Percentiles rank a stretch among this genome's conserved stretches.
phyloP scores from a whole-genome alignment of 306 rosid species.

The Dryas octopetala region DNA sequence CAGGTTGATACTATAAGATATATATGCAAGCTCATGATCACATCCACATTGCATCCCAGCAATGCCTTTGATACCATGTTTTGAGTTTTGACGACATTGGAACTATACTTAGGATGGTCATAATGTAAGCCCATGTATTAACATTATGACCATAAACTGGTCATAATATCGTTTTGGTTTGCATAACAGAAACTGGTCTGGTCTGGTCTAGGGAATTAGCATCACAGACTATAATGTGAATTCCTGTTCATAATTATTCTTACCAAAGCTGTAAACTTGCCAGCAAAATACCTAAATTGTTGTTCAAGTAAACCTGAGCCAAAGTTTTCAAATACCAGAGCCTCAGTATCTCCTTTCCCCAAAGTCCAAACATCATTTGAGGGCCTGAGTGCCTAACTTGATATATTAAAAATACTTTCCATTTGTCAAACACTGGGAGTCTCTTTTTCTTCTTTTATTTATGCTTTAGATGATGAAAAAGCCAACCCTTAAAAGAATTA shows the following conservation, averaged over 20 bases:
- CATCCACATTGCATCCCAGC: no score
- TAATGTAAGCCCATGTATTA: no score
- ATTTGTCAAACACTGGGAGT: constrained; percentile 15
- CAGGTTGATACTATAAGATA: no score
- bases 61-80: no score
- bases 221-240: background rate
- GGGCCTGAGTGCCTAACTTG: constrained; percentile 8
- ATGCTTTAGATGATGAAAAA: constrained; percentile 36
- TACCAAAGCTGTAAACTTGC: constrained; percentile 27
- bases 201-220: background rate
- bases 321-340: constrained; percentile 24
- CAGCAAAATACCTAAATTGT: constrained; percentile 39
- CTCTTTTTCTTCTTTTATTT: background rate
- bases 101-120: no score
- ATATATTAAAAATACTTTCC: background rate
- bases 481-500: constrained; percentile 36
- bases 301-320: constrained; percentile 39
- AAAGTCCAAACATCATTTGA: constrained; percentile 5
- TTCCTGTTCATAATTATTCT: constrained; percentile 1
- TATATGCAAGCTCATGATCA: no score
- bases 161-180: background rate
- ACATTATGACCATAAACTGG: background rate
- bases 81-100: no score
- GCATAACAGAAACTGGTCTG: background rate
- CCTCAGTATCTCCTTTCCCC: constrained; percentile 28